Percentiles rank a stretch among this genome's conserved stretches.
These are phyloP conservation scores for Conidiobolus incongruus DNA, from an alignment of 371 early-diverging fungal species.

Conservation along the genomic window DNA sequence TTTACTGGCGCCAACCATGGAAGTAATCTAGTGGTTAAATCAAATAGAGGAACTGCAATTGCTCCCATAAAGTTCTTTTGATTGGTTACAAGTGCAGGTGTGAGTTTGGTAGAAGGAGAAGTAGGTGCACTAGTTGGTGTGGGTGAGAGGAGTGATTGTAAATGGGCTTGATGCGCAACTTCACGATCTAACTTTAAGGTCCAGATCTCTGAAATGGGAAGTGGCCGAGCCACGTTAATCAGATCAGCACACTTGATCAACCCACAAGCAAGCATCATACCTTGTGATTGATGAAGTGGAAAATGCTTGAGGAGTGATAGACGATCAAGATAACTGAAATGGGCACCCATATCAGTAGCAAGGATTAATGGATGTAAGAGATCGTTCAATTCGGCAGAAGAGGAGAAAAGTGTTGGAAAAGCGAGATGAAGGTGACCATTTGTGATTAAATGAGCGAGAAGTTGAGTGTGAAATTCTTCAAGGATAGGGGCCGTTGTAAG, in stretches of 20 bases:
- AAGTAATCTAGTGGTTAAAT: too few species aligned
- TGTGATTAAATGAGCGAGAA: slow-evolving; percentile 65
- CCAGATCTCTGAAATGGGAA: slow-evolving; percentile 25
- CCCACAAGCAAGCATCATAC: slow-evolving; percentile 26
- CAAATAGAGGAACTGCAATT: too few species aligned
- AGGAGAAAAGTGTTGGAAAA: slow-evolving; percentile 7
- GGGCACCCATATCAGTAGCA: slow-evolving; percentile 69
- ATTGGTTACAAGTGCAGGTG: too few species aligned
- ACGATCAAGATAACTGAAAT: slow-evolving; percentile 52
- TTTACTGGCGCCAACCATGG: too few species aligned
- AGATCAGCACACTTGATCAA: slow-evolving; percentile 71
- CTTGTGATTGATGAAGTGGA: not conserved
- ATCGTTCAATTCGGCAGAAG: slow-evolving; percentile 37
- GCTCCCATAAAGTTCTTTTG: too few species aligned
- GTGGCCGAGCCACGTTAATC: slow-evolving; percentile 43
- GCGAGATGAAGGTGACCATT: slow-evolving; percentile 20
- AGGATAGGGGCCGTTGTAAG: slow-evolving; percentile 45
- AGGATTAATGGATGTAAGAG: slow-evolving; percentile 37
- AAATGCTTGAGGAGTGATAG: slow-evolving; percentile 14
- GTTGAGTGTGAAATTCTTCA: slow-evolving; percentile 81
- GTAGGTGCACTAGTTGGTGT: too few species aligned
- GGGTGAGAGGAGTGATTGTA: too few species aligned
- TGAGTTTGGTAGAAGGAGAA: too few species aligned
- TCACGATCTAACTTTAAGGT: too few species aligned
- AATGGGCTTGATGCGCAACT: too few species aligned